phyloP scores from a whole-genome alignment of 305 asterid species.

The Fraxinus floribunda region DNA sequence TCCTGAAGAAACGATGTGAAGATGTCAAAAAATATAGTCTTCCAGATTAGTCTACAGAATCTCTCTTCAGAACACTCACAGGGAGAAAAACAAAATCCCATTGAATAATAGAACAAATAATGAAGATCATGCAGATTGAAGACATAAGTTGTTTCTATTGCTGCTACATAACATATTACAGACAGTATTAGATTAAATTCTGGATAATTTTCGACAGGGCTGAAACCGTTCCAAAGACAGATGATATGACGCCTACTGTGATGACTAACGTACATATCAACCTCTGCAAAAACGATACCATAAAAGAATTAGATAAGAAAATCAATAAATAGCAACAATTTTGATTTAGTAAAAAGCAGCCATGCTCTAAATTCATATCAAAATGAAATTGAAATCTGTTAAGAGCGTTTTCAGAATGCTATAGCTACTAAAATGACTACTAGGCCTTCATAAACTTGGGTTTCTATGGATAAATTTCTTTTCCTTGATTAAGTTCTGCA shows the following conservation, averaged over 20 bases:
- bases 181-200: constrained; percentile 38
- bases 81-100: background rate
- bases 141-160: background rate
- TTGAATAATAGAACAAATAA: background rate
- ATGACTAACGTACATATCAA: constrained; percentile 54
- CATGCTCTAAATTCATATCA: background rate
- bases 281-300: constrained; percentile 35
- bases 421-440: background rate
- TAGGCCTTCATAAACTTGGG: background rate
- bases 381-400: background rate
- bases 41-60: background rate
- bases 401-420: background rate
- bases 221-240: constrained; percentile 66
- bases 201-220: constrained; percentile 63
- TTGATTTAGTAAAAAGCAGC: background rate
- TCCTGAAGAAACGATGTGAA: background rate
- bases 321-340: background rate
- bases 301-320: background rate
- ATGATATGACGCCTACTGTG: constrained; percentile 52
- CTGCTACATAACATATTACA: background rate
- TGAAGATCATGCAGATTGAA: background rate
- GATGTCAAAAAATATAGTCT: background rate
- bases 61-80: background rate
- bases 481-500: background rate
- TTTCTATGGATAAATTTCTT: background rate